These are phyloP conservation scores for Botrytis fragariae DNA, from an alignment of 2,329 filamentous ascomycete species.

Conservation along the genomic window DNA sequence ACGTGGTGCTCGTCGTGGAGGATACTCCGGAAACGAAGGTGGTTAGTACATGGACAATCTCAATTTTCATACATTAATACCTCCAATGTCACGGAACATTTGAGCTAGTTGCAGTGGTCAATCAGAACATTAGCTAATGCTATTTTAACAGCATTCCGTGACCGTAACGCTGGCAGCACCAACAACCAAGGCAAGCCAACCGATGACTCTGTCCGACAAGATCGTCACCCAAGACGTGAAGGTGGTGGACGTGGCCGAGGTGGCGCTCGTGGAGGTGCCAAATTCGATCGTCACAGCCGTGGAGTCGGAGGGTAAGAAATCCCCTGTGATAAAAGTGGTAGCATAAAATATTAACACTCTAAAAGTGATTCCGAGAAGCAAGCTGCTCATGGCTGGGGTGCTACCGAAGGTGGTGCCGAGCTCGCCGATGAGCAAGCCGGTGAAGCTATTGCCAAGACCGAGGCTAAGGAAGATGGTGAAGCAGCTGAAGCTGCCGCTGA, in stretches of 20 bases:
- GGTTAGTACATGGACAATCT: slow-evolving; percentile 60
- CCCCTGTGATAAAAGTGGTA: neutral
- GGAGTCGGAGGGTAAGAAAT: slow-evolving; percentile 35
- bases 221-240: slow-evolving; percentile 56
- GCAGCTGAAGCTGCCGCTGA: slow-evolving; percentile 41
- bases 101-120: neutral
- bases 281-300: slow-evolving; percentile 41
- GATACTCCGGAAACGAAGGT: slow-evolving; percentile 75
- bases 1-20: slow-evolving; percentile 46
- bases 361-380: slow-evolving; percentile 79
- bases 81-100: neutral
- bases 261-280: slow-evolving; percentile 35
- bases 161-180: slow-evolving; percentile 75
- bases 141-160: slow-evolving; percentile 70
- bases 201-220: slow-evolving; percentile 61
- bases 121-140: slow-evolving; percentile 18
- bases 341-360: neutral
- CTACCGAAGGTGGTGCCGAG: slow-evolving; percentile 75
- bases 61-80: neutral
- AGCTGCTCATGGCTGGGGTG: slow-evolving; percentile 86
- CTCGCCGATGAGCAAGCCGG: slow-evolving; percentile 89
- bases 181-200: slow-evolving; percentile 80
- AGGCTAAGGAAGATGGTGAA: slow-evolving; percentile 68
- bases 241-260: slow-evolving; percentile 57
- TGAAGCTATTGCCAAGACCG: slow-evolving; percentile 81